Evolutionary conservation across 2,329 filamentous ascomycete genomes (phyloP), one percentile per base, ranked within the genome.

Genomic region (Pseudovirgaria hyperparasitica): DNA sequence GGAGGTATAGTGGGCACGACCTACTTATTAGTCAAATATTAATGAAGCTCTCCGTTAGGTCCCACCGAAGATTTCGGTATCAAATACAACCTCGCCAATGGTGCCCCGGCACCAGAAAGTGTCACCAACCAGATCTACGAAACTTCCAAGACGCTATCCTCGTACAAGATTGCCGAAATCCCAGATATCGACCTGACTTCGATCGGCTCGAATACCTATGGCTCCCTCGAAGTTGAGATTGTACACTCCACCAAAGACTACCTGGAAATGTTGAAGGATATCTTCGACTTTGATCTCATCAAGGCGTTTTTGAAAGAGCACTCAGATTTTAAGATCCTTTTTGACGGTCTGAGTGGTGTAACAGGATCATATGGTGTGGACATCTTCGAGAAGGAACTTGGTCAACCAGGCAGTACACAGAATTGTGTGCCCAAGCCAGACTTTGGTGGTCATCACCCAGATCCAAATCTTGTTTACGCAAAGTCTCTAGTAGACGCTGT

Each of bases 81-180:
- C 76, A 98, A 98, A 67, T 98, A 98, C 72, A 98, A 98, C 69
- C 69, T 98, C 33, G 68, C 84, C 55, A 96, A 98, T 51, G 90
- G 90, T 45, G 90, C 86, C 30, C 90, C 90, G 22, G 90, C 90
- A 30, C 90, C 90, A 32, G 90, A 98, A 60, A 78, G 81, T 29
- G 82, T 98, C 40, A 98, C 90, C 42, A 92, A 98, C 74, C 93
- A 92, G 66, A 96, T 98, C 56, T 96, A 72, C 63, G 82, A 87
- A 45, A 74, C 76, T 35, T 87, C 87, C 43, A 96, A 94, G 70
- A 75, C 70, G 37, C 69, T 98, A 43, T 82, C 74, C 23, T 84
- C 79, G 26, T 98, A 96, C 72, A 93, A 94, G 63, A 78, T 93
- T 41, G 72, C 80, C 45, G 74, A 84, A 42, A 80, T 96, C 36